These are phyloP conservation scores for Cladophialophora chaetospira DNA, from an alignment of 2,329 filamentous ascomycete genomes.

Conservation along the genomic window DNA sequence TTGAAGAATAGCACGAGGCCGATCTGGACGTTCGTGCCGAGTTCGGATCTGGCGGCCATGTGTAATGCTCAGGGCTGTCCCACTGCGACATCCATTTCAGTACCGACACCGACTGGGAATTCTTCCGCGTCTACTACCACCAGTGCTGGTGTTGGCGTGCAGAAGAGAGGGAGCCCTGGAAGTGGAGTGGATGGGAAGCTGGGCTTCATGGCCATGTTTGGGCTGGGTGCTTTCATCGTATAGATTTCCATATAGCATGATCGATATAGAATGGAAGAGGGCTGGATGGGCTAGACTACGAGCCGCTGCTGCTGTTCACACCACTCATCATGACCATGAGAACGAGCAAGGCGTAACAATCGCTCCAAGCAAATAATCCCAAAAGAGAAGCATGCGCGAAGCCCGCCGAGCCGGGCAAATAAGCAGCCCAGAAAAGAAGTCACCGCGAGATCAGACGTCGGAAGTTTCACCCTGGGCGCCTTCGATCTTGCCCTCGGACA, in stretches of 20 bases:
- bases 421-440: too few relatives aligned
- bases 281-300: too few relatives aligned
- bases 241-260: neutral
- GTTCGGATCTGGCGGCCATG: conserved; percentile 14
- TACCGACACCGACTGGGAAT: neutral
- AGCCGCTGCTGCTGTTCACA: too few relatives aligned
- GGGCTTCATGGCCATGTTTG: conserved; percentile 17
- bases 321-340: too few relatives aligned
- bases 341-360: too few relatives aligned
- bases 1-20: conserved; percentile 21
- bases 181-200: conserved; percentile 9
- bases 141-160: conserved; percentile 3
- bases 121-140: conserved; percentile 12
- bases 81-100: conserved; percentile 3
- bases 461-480: too few relatives aligned
- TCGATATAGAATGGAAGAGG: neutral
- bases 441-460: too few relatives aligned
- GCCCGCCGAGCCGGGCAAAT: too few relatives aligned
- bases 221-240: conserved; percentile 8
- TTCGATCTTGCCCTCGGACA: too few relatives aligned
- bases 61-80: conserved; percentile 21
- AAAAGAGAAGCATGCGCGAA: too few relatives aligned
- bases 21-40: conserved; percentile 27
- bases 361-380: too few relatives aligned
- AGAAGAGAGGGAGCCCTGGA: neutral